Base-by-base conservation (phyloP, 495 filamentous ascomycete genomes). In the Achaetomiella virescens region DNA sequence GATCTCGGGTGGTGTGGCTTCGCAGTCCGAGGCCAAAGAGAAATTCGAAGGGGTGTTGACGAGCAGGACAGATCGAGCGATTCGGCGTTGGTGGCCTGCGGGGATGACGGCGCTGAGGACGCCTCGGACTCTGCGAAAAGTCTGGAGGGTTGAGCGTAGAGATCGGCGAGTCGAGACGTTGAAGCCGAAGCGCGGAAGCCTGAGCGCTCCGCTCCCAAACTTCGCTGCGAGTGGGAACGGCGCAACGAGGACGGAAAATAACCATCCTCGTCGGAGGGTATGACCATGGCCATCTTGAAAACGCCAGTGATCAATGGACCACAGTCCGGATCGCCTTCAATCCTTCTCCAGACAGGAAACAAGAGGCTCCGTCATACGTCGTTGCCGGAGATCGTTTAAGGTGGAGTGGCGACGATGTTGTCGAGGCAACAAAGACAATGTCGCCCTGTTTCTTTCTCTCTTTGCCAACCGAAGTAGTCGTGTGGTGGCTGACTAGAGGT, bases 41-140 rank as follows among this genome's bases (percentile, higher is more conserved):
- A 89, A 64, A 54, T 76, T 84, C 54, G 82, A 84, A 14, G 83
- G 74, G 84, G 80, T 18, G 83, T 82, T 10, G 85, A 83, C 3
- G 75, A 71, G 45, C 66, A 73, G 1, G 74, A 75, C 42, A 63
- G 61, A 24, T 73, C 71, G 25, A 61, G 52, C 14, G 74, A 75
- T 43, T 75, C 74, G 52, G 55, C 61, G 37, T 67, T 69, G 17
- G 65, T 53, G 2, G 64, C 68, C n/a, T 62, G 65, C 36, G 76
- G 73, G 29, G 75, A 76, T 3, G 75, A 71, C 14, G 73, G 69
- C 2, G 79, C 75, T 2, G 75, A 77, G 6, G 80, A 81, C 8
- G 72, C 68, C 29, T 72, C 74, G 10, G 82, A 79, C 38, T 59
- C 67, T 33, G 66, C 61, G 11, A 66, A 70, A 33, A 63, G 56